Evolutionary conservation across 805 yeast species (phyloP).

Genomic region (Starmerella bombicola): DNA sequence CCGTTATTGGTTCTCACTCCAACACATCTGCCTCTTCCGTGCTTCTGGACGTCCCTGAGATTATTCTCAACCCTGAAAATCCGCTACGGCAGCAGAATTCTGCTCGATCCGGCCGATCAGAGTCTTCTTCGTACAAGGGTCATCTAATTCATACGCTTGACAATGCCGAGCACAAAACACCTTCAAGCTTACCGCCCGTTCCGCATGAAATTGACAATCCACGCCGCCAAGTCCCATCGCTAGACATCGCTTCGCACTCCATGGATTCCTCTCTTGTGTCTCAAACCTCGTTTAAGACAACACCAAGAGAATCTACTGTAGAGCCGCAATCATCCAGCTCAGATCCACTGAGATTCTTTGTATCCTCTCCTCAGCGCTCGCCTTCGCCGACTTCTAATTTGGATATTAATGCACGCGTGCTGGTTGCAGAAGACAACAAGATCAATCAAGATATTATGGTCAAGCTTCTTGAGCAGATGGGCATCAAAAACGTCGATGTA

Average conservation of each 20-base stretch:
- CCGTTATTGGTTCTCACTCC: constrained; percentile 5
- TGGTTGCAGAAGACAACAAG: constrained; percentile 80
- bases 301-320: neutral
- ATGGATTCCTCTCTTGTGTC: neutral
- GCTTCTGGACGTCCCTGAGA: constrained; percentile 9
- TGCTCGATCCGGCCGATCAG: neutral
- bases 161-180: neutral
- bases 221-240: no score
- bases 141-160: no score
- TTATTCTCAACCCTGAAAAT: neutral
- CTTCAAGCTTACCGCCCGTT: neutral
- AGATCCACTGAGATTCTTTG: neutral
- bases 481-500: constrained; percentile 52
- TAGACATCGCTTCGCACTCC: neutral
- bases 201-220: neutral
- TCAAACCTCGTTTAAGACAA: neutral
- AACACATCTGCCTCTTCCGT: constrained; percentile 12
- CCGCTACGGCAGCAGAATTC: neutral
- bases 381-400: neutral
- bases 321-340: neutral
- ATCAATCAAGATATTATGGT: constrained; percentile 87
- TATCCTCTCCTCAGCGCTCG: constrained; percentile 1
- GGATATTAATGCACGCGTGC: constrained; percentile 30
- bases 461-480: constrained; percentile 74
- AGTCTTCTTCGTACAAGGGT: neutral